phyloP scores from a whole-genome alignment of 2,329 filamentous ascomycete genomes.

The Talaromyces albobiverticillius region DNA sequence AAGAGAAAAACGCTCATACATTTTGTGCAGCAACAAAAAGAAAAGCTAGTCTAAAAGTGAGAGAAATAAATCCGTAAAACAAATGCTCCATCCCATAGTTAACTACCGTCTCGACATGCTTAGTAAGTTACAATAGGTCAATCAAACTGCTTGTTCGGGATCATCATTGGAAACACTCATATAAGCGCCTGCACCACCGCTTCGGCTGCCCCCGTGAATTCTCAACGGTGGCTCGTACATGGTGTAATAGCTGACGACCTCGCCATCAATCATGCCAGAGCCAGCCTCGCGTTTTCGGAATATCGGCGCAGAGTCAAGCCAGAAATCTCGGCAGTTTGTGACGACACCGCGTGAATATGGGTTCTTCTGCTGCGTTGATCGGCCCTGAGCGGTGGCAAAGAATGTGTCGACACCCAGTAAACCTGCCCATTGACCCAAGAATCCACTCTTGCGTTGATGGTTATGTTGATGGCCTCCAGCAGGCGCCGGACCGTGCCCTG shows the following conservation, averaged over 20 bases:
- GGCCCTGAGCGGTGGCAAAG: slow-evolving; percentile 78
- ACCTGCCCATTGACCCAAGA: slow-evolving; percentile 75
- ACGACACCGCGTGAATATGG: slow-evolving; percentile 80
- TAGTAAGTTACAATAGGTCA: not conserved
- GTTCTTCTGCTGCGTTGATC: slow-evolving; percentile 60
- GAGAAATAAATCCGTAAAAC: not conserved
- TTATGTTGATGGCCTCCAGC: slow-evolving; percentile 30
- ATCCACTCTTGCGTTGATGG: slow-evolving; percentile 56
- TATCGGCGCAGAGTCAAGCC: slow-evolving; percentile 82
- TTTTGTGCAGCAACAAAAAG: not conserved
- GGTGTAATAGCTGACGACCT: slow-evolving; percentile 77
- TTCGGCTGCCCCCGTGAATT: slow-evolving; percentile 54
- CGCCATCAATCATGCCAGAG: slow-evolving; percentile 71
- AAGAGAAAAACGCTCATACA: slow-evolving; percentile 1
- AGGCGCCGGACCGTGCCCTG: slow-evolving; percentile 62
- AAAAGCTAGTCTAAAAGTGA: not conserved
- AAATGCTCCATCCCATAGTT: not conserved
- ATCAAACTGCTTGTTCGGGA: slow-evolving; percentile 29
- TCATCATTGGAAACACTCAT: slow-evolving; percentile 53
- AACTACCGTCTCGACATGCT: not conserved
- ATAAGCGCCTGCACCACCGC: slow-evolving; percentile 46
- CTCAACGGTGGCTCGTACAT: slow-evolving; percentile 82
- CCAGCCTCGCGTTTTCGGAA: slow-evolving; percentile 74
- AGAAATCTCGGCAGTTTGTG: slow-evolving; percentile 95
- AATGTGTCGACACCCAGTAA: slow-evolving; percentile 91